Base-by-base conservation (phyloP, 1,284 basidiomycete species). In the Apiotrichum sp. region DNA sequence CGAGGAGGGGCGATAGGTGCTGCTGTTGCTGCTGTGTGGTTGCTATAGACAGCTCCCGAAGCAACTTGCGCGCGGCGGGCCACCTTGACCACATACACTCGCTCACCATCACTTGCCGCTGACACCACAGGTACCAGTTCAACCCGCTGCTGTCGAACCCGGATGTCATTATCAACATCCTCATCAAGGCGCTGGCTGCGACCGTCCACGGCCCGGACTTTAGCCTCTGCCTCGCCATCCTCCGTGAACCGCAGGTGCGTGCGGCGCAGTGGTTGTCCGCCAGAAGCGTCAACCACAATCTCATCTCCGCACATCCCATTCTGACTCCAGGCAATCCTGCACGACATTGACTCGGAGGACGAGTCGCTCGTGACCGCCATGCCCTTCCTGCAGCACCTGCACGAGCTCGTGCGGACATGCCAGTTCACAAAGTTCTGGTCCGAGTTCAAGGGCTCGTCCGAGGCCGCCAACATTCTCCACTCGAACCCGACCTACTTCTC, bases 111-210 rank as follows among this genome's bases (percentile, higher is more conserved):
- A 8, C 8, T 6, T 3, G 5, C 5, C 22, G 45, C 51, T 55
- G 40, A 56, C 55, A 22, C 4, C 34, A 11, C 50, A 96, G 92
- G 55, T 96, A 96, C 78, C 93, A 98, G 73, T 97, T 97, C 80
- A 98, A 98, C 79, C 85, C 89, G 16, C 85, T 89, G 72, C 83
- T 95, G 45, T 90, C 90, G 78, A 93, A 93, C 78, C 86, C 90
- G 7, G 90, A 93, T 68, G 88, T 93, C 22, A 87, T 93, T 65
- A 81, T 95, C 76, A 90, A 95, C 79, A 90, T 98, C 73, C 87
- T 98, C 69, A 82, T 93, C 75, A 96, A 97, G 81, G 83, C 92
- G 22, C 82, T 98, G 55, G 85, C 87, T 34, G 88, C 90, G 41
- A 84, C 88, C 50, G 89, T 93, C 59, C 71, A 76, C 50, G 75